These are phyloP conservation scores for Globisporangium nagaii DNA, from an alignment of 352 stramenopile genomes.

Conservation along the genomic window DNA sequence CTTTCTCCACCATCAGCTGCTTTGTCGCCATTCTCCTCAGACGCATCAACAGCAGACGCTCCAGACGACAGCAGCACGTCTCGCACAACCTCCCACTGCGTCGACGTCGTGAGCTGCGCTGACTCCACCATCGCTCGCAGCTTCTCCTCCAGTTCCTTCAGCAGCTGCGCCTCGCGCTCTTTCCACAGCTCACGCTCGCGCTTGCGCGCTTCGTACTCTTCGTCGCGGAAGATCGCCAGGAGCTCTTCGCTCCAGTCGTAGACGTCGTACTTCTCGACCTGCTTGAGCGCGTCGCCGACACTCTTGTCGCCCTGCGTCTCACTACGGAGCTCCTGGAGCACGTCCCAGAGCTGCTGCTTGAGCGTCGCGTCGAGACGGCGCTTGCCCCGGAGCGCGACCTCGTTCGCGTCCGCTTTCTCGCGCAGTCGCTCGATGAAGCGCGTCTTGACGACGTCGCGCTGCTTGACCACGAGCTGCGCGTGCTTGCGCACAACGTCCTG, in stretches of 20 bases:
- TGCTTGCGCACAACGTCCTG: slow-evolving; percentile 56
- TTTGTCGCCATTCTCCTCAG: not conserved
- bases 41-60: not conserved
- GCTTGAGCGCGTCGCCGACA: slow-evolving; percentile 19
- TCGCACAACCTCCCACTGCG: not conserved
- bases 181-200: slow-evolving; percentile 39
- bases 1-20: too few relatives aligned
- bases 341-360: slow-evolving; percentile 38
- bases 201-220: slow-evolving; percentile 42
- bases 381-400: slow-evolving; percentile 15
- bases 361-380: slow-evolving; percentile 37
- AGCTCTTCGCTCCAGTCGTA: slow-evolving; percentile 60
- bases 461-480: slow-evolving; percentile 32
- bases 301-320: not conserved
- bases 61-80: not conserved
- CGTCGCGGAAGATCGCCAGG: slow-evolving; percentile 32
- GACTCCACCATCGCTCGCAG: slow-evolving; percentile 15
- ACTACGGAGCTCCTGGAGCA: slow-evolving; percentile 31
- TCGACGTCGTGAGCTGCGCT: slow-evolving; percentile 4
- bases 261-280: slow-evolving; percentile 47
- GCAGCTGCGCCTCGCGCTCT: slow-evolving; percentile 27
- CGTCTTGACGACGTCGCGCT: slow-evolving; percentile 31
- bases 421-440: slow-evolving; percentile 37
- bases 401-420: slow-evolving; percentile 23
- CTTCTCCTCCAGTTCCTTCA: slow-evolving; percentile 19